phyloP scores from a whole-genome alignment of 306 rosid species.

The Cyamopsis tetragonoloba region DNA sequence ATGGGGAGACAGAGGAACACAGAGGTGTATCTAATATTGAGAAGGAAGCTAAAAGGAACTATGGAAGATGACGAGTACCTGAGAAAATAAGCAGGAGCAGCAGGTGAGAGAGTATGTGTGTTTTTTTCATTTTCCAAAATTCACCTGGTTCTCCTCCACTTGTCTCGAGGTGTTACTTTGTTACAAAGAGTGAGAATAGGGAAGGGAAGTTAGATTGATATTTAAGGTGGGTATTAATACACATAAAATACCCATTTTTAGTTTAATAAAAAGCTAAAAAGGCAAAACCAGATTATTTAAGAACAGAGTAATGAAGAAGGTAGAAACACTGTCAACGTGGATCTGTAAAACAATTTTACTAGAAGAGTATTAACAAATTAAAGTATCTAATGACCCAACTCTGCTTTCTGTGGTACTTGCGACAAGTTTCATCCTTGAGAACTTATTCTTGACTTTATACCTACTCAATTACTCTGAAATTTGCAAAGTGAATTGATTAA shows the following conservation, averaged over 20 bases:
- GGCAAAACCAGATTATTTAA: not conserved
- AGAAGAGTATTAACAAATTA: slow-evolving; percentile 15
- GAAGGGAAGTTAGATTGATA: not conserved
- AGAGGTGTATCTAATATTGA: no score
- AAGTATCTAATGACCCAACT: slow-evolving; percentile 6
- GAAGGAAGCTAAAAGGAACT: not conserved
- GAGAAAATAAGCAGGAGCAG: slow-evolving; percentile 42
- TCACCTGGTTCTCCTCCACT: not conserved
- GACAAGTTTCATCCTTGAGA: not conserved
- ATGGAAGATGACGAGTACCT: slow-evolving; percentile 18
- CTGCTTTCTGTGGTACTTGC: not conserved
- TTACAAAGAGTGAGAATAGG: not conserved
- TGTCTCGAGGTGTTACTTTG: not conserved
- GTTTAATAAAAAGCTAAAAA: not conserved
- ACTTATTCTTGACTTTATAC: slow-evolving; percentile 24
- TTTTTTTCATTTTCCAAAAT: slow-evolving; percentile 33
- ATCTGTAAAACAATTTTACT: not conserved
- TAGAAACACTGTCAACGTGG: not conserved
- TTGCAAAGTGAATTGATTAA: not conserved
- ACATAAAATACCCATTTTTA: not conserved
- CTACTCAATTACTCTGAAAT: slow-evolving; percentile 13
- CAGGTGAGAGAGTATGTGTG: slow-evolving; percentile 18
- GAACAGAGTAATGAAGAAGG: slow-evolving; percentile 14
- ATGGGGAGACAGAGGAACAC: not conserved
- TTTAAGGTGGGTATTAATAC: not conserved